Base-by-base conservation (phyloP, 2,329 filamentous ascomycete species). In the Neurospora sp. region DNA sequence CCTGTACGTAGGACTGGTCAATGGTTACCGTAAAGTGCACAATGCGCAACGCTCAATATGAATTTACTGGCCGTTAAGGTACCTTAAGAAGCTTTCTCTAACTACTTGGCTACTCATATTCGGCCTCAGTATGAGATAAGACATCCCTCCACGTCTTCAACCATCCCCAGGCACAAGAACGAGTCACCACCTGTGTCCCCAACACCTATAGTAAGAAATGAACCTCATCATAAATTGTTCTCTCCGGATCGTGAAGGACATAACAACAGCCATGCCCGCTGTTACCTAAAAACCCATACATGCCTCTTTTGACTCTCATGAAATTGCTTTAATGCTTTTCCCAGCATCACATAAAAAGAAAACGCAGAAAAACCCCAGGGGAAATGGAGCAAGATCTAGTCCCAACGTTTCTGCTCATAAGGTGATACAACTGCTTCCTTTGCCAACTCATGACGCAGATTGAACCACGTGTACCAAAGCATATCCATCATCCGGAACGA, bases 391-490 rank as follows among this genome's bases (percentile, higher is more conserved):
- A 62, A 36, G 23, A 62, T 62, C 28, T 62, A 62, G 52, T 62
- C 52, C 28, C 52, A 62, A 62, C 52, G 28, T 62, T 15, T 62
- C 52, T 62, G 52, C 52, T 62, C 52, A 36, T 62, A 28, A 10
- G 28, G 23, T 62, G 52, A 17, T 10, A 62, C 15, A 36, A 17
- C 52, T 62, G 13, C 28, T 10, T 36, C 42, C 33, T 68, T 28
- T 52, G 33, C 17, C 52, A 38, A 15, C 5, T 13, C 42, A 62
- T 36, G 33, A 62, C 10, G 33, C 9, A 36, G 15, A 15, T 68
- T 62, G 15, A 39, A 62, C 40, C n/a, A 62, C 28, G n/a, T 19
- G 42, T 70, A 68, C 66, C 67, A 71, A 69, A 70, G 72, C 69
- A 71, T 52, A 15, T 38, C 36, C 66, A 38, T 38, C 33, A 33